Percentiles rank a stretch among this genome's conserved stretches.
Conservation (phyloP, 169 alveolate species). For the Plasmodium billcollinsi region DNA sequence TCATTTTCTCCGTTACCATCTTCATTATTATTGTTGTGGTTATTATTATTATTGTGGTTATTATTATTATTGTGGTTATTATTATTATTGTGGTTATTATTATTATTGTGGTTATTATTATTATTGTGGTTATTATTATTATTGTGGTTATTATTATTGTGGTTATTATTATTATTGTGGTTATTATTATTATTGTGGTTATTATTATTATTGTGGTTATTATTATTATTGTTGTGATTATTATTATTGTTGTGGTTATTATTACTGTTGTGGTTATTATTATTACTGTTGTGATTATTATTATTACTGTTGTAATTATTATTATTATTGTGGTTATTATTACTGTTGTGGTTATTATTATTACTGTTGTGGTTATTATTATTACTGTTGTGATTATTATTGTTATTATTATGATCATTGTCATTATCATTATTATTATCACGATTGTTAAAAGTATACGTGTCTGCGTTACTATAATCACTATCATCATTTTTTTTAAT, state of each 20-base stretch:
- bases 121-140: not conserved
- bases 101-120: too few relatives aligned
- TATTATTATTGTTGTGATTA: not conserved
- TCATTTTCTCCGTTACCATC: constrained; percentile 37
- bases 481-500: constrained; percentile 1
- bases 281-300: not conserved
- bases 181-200: not conserved
- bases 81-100: too few relatives aligned
- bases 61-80: not conserved
- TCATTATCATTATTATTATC: constrained; percentile 3
- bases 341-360: constrained; percentile 14
- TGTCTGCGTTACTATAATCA: not conserved
- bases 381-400: not conserved
- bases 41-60: not conserved
- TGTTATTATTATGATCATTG: not conserved
- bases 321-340: not conserved
- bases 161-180: not conserved
- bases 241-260: constrained; percentile 27
- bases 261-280: constrained; percentile 20
- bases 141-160: not conserved
- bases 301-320: not conserved
- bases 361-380: not conserved
- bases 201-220: not conserved
- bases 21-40: not conserved
- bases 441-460: not conserved